Evolutionary conservation across 1,139 yeast genomes (phyloP), one percentile per base, ranked within the genome.

Genomic region (Suhomyces ambrosiae): DNA sequence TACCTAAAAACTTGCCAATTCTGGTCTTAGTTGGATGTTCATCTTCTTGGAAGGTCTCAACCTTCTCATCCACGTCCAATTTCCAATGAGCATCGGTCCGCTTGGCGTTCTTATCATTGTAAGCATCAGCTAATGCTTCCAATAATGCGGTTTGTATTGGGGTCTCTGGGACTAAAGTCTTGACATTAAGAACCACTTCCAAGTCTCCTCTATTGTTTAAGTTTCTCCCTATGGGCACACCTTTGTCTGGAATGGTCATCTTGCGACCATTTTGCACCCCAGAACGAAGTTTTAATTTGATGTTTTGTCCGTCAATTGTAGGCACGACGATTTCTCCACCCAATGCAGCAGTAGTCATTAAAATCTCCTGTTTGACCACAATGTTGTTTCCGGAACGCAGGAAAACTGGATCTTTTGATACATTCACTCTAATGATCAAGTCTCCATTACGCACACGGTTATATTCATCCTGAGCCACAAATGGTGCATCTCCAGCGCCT

Each of bases 311-410:
- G 48, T 83, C 89, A 23, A 92, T 76, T 0, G 97, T 90, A 25
- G 97, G 97, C 10, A 92, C 80, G 32, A 84, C 79, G 19, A 92
- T 76, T 37, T 80, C 82, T 23, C 99, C 99, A 41, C 99, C 99
- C 33, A 92, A 71, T 0, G 96, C 92, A 2, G 98, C 98, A 0
- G 98, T 92, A 1, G 98, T 92, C 82, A 89, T 86, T 33, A 94
- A 84, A 38, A 92, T 80, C 31, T 79, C 79, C 35, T 82, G 80
- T 24, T 73, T 69, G 53, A 80, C 75, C 41, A 85, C 61, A 45
- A 92, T 73, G 53, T 85, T 80, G 42, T 76, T 71, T 29, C 85
- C 85, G 24, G 69, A 71, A 37, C 96, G 76, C 33, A 71, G 68
- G 63, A 90, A 92, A 23, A 71, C 63, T 22, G 82, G 74, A 57